These are phyloP conservation scores for Neovahlkampfia damariscottae DNA, from an alignment of 78 protist genomes.

Conservation along the genomic window DNA sequence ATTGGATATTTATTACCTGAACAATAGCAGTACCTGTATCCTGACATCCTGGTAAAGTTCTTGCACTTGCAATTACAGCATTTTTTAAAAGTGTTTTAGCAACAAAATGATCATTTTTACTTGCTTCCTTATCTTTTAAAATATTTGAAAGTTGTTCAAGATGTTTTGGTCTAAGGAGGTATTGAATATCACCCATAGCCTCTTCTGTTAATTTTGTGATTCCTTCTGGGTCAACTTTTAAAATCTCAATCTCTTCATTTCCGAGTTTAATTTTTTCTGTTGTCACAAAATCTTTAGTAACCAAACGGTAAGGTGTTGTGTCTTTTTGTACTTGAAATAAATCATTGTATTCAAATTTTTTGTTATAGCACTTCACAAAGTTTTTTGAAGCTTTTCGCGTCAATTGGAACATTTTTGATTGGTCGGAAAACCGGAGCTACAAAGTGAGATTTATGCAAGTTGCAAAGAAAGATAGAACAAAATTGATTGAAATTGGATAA, in stretches of 20 bases:
- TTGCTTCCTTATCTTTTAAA: conserved; percentile 59
- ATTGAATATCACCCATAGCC: conserved; percentile 61
- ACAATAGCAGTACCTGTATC: conserved; percentile 66
- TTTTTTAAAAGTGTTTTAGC: conserved; percentile 68
- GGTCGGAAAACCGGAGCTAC: too few species aligned
- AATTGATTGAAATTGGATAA: too few species aligned
- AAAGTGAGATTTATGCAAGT: too few species aligned
- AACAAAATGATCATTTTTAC: conserved; percentile 66
- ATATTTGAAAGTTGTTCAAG: conserved; percentile 40
- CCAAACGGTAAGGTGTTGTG: conserved; percentile 17
- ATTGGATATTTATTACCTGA: conserved; percentile 20
- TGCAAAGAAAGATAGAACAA: too few species aligned
- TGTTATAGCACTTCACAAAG: too few species aligned
- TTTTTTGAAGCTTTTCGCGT: too few species aligned
- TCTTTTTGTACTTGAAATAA: background rate
- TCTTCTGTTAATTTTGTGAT: conserved; percentile 26
- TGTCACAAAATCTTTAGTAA: conserved; percentile 32
- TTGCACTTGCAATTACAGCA: conserved; percentile 59
- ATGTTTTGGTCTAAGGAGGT: conserved; percentile 56
- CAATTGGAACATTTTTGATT: too few species aligned
- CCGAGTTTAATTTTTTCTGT: background rate
- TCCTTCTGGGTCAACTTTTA: conserved; percentile 53
- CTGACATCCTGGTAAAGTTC: conserved; percentile 58
- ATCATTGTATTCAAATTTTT: background rate
- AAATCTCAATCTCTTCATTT: conserved; percentile 12